Conservation (phyloP, 2,329 filamentous ascomycete species). For the Alternaria gaisen region DNA sequence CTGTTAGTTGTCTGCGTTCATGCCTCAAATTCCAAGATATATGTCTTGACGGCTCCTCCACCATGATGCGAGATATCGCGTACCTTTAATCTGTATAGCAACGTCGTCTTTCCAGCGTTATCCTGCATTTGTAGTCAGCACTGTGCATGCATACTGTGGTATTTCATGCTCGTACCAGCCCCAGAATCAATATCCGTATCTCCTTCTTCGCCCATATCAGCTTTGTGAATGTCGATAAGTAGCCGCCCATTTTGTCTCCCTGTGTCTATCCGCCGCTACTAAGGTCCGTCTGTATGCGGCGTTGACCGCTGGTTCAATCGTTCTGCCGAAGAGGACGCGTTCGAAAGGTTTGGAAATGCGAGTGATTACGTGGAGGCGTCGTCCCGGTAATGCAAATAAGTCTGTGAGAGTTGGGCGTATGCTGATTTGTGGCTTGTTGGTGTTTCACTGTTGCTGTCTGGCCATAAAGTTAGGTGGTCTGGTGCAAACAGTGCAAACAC, state of each 20-base stretch:
- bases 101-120: constrained; percentile 97
- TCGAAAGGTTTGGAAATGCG: not conserved
- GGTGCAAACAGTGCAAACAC: constrained; percentile 39
- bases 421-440: not conserved
- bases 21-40: not conserved
- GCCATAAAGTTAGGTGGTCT: constrained; percentile 34
- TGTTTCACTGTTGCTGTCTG: constrained; percentile 29
- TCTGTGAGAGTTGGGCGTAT: not conserved
- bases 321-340: not conserved
- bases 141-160: not conserved
- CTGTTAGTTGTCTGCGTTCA: not conserved
- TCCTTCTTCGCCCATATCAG: constrained; percentile 88
- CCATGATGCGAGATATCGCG: not conserved
- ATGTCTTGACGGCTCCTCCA: not conserved
- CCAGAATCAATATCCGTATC: constrained; percentile 93
- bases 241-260: constrained; percentile 44
- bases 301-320: constrained; percentile 19
- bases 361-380: not conserved
- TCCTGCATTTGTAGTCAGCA: constrained; percentile 68
- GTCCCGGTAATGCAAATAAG: not conserved
- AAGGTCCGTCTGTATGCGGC: constrained; percentile 20
- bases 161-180: constrained; percentile 71
- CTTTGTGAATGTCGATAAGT: constrained; percentile 42
- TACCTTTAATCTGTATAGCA: constrained; percentile 96
- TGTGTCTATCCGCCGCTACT: constrained; percentile 22